Evolutionary conservation across 805 yeast species (phyloP), one percentile per base, ranked within the genome.

Genomic region (Ogataea methanolica): DNA sequence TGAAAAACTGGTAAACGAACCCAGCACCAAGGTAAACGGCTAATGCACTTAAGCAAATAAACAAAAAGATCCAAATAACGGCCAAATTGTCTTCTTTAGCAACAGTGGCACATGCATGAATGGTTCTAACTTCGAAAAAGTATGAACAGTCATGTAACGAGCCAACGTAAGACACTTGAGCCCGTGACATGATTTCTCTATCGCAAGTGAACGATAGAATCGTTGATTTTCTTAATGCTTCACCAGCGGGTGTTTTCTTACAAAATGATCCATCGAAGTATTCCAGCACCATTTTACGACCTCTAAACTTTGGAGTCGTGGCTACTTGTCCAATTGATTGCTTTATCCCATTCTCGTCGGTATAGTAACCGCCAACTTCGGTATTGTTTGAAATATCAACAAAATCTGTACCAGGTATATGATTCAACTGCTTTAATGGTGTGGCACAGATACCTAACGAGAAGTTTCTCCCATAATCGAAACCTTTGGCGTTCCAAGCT

Each of bases 61-160:
- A 68, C 16, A 79, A 51, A 53, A 85, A 83, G 42, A 85, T 80
- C 71, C 87, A 79, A 44, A 85, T 74, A 3, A 83, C 80, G 16
- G 83, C 82, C 46, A 78, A 65, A 50, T 85, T 80, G 58, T 83
- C 83, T 12, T 75, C 78, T 55, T 81, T 77, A 44, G 83, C 81
- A 9, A 87, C 80, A 1, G 90, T 84, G 0, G 96, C 88, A 65
- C 97, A 89, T 0, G 96, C 96, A 66, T 83, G 85, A 39, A 87
- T 81, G 4, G 96, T 86, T 54, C 89, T 69, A 33, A 88, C 89
- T 60, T 89, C 96, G 63, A 89, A 89, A 59, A 84, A 78, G 63
- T 87, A 89, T 35, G 84, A 80, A 66, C 97, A 89, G 52, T 89
- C 87, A 62, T 88, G 78, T 38, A 79, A 59, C 6, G 80, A 80